Evolutionary conservation across 495 filamentous ascomycete genomes (phyloP).

Genomic region (Astrocystis sublimbata): DNA sequence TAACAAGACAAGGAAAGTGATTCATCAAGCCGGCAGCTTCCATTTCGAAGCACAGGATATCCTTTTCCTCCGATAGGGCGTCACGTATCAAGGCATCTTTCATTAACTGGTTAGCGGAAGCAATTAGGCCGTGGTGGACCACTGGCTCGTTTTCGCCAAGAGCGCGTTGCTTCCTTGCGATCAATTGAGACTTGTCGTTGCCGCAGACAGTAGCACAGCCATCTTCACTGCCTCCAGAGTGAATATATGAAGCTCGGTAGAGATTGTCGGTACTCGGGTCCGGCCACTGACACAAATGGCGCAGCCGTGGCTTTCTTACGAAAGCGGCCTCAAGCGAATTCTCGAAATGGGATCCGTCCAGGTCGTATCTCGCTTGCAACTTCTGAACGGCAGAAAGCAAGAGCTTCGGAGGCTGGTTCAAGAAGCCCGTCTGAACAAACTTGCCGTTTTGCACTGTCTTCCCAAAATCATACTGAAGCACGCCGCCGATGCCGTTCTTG

Average conservation of each 20-base stretch:
- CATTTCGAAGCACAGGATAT: conserved; percentile 29
- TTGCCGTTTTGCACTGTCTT: conserved; percentile 23
- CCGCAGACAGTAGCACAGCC: conserved; percentile 37
- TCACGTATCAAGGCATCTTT: conserved; percentile 23
- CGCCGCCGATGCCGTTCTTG: conserved; percentile 27
- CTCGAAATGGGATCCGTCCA: too few relatives aligned
- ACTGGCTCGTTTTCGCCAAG: conserved; percentile 15
- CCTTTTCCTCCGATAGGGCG: background rate
- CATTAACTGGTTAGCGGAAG: conserved; percentile 44
- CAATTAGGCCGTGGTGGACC: conserved; percentile 44
- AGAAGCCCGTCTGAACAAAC: conserved; percentile 26
- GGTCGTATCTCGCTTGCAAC: too few relatives aligned
- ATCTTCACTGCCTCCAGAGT: conserved; percentile 25
- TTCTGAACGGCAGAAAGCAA: too few relatives aligned
- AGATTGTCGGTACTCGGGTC: conserved; percentile 34
- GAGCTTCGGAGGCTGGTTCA: conserved; percentile 31
- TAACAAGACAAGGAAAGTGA: conserved; percentile 31
- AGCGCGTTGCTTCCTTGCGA: conserved; percentile 37
- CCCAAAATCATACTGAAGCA: conserved; percentile 42
- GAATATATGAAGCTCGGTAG: conserved; percentile 20
- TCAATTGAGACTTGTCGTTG: conserved; percentile 17
- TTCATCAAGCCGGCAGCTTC: conserved; percentile 33
- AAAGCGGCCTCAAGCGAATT: too few relatives aligned
- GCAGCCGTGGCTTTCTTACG: background rate
- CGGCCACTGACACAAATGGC: conserved; percentile 27